Percentiles rank a stretch among this genome's conserved stretches.
These are phyloP conservation scores for Fusarium lyarnte DNA, from an alignment of 2,329 filamentous ascomycete species.

Conservation along the genomic window DNA sequence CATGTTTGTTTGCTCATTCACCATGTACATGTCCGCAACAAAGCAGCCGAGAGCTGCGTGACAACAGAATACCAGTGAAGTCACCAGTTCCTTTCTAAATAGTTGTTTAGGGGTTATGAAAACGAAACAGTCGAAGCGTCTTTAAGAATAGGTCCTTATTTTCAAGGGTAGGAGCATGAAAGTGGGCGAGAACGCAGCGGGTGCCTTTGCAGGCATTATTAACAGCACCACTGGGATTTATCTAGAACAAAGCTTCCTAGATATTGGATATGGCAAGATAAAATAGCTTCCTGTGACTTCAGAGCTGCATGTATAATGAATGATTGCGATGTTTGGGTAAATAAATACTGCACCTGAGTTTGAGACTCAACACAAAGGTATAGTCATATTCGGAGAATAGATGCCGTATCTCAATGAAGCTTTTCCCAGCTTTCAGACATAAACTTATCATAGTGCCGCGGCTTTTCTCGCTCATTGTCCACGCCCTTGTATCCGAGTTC, in stretches of 20 bases:
- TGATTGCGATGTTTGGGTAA: neutral
- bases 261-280: neutral
- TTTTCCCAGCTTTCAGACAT: too few relatives aligned
- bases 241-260: too few relatives aligned
- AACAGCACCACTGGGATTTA: too few relatives aligned
- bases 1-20: neutral
- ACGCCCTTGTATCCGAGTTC: neutral
- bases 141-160: too few relatives aligned
- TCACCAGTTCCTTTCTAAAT: fast-evolving
- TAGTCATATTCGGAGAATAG: neutral
- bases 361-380: neutral
- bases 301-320: neutral
- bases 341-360: too few relatives aligned
- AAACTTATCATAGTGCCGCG: neutral
- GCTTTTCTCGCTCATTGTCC: neutral
- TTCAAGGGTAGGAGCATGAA: too few relatives aligned
- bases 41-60: neutral
- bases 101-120: fast-evolving
- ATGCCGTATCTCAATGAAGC: neutral
- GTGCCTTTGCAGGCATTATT: too few relatives aligned
- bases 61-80: too few relatives aligned
- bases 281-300: neutral
- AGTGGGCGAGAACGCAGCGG: neutral
- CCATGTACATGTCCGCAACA: neutral
- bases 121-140: too few relatives aligned